Conservation (phyloP, 352 stramenopile genomes). For the Phytophthora uliginosa region DNA sequence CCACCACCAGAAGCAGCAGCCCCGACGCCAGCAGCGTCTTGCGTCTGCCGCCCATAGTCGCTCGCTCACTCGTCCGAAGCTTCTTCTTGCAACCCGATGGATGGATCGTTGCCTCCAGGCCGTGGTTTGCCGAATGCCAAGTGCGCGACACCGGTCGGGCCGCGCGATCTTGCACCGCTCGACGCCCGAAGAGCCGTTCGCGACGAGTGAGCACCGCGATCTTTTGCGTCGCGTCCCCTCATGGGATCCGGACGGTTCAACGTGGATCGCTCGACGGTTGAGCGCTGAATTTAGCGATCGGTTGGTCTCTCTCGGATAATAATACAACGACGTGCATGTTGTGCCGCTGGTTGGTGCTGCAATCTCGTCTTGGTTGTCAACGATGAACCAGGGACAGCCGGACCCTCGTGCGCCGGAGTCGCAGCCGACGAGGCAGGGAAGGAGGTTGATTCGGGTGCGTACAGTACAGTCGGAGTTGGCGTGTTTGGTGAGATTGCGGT, state of each 20-base stretch:
- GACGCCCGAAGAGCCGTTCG: constrained; percentile 26
- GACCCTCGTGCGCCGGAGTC: constrained; percentile 31
- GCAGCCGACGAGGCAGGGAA: constrained; percentile 40
- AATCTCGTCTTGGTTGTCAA: neutral
- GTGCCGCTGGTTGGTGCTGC: neutral
- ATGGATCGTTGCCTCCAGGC: constrained; percentile 15
- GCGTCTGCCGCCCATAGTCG: constrained; percentile 30
- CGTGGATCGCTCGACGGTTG: constrained; percentile 24
- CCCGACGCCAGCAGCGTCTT: constrained; percentile 22
- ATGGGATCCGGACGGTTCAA: constrained; percentile 12
- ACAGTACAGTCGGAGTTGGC: neutral
- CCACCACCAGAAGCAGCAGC: constrained; percentile 34
- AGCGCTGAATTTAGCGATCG: constrained; percentile 17
- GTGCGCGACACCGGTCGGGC: neutral
- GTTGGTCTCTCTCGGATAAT: constrained; percentile 18
- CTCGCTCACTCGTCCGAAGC: constrained; percentile 2
- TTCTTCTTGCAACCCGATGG: neutral
- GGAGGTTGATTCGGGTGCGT: constrained; percentile 50
- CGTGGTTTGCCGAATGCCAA: constrained; percentile 39
- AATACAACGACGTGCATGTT: constrained; percentile 7
- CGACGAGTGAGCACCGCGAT: constrained; percentile 34
- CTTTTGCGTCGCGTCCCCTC: constrained; percentile 23
- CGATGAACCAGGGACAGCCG: constrained; percentile 33
- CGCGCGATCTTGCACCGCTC: constrained; percentile 27
- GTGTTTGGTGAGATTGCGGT: neutral